Percentiles rank a stretch among this genome's conserved stretches.
Conservation (phyloP, 2,329 filamentous ascomycete species). For the Calonectria multiphialidica region DNA sequence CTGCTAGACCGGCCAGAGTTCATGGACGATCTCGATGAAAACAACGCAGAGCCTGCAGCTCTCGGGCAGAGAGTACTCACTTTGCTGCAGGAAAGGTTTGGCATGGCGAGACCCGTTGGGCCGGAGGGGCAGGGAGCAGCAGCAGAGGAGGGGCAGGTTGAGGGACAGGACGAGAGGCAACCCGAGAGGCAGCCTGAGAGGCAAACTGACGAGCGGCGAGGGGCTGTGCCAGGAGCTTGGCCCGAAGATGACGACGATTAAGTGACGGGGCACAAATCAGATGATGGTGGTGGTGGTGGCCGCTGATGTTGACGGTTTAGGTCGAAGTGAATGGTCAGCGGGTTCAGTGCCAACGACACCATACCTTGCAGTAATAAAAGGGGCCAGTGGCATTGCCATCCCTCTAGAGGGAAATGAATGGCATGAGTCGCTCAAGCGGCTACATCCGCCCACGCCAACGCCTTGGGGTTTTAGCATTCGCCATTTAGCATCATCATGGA, state of each 20-base stretch:
- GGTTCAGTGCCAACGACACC: not conserved
- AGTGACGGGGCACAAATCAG: not conserved
- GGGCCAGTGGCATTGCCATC: not conserved
- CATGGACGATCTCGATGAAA: constrained; percentile 45
- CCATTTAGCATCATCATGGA: constrained; percentile 6
- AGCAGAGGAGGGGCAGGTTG: constrained; percentile 12
- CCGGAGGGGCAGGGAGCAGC: not conserved
- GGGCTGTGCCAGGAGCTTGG: constrained; percentile 49
- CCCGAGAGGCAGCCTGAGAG: constrained; percentile 15
- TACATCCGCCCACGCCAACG: constrained; percentile 2
- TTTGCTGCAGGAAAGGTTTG: constrained; percentile 29
- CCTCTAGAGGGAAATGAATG: not conserved
- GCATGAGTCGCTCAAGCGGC: constrained; percentile 7
- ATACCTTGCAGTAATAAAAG: not conserved
- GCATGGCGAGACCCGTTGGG: constrained; percentile 12
- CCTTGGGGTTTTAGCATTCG: constrained; percentile 7
- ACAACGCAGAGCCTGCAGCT: constrained; percentile 32
- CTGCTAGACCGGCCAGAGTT: constrained; percentile 49
- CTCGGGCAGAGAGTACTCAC: constrained; percentile 43
- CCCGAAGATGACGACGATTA: constrained; percentile 44
- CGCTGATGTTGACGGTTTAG: constrained; percentile 13
- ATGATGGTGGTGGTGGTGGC: constrained; percentile 24
- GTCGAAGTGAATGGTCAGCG: not conserved
- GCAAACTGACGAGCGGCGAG: constrained; percentile 22
- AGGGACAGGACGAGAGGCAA: constrained; percentile 10